Base-by-base conservation (phyloP, 1,284 basidiomycete genomes). In the Ceratobasidium sp. region DNA sequence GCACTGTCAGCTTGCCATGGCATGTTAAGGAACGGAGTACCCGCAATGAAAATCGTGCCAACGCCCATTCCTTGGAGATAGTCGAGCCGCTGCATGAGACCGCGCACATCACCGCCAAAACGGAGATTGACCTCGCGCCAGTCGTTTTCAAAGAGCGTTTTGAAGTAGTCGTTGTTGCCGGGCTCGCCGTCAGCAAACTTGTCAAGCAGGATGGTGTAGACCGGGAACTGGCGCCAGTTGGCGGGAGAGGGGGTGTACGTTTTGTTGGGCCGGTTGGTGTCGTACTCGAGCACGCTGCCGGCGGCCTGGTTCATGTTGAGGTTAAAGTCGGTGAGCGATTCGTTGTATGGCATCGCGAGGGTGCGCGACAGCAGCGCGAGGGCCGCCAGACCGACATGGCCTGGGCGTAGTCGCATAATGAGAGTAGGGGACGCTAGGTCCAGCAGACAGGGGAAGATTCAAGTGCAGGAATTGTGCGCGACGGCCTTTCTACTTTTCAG, bases 111-210 rank as follows among this genome's bases (percentile, higher is more conserved):
- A 73, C 94, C 94, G 71, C 94, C 94, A 74, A 87, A 90, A 41
- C 94, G 89, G 23, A 96, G 84, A 78, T 96, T 92, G 1, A 93
- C 93, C 80, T 96, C 94, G 74, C 90, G 85, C 84, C 89, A 90
- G 81, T 96, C 94, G 79, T 86, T 88, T 81, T 97, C 94, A 80
- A 85, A 94, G 79, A 87, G 85, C 32, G 91, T 88, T 32, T 85
- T 84, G 78, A 94, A 96, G 81, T 84, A 96, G 83, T 96, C 92
- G 80, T 96, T 96, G 79, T 96, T 96, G 43, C 87, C 81, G 3
- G 94, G 94, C 79, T 94, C 92, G 6, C 94, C 94, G 78, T 96
- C 93, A 23, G 93, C 92, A 80, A 93, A 96, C 81, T 96, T 96
- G 86, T 97, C 94, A 77, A 94, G 80, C 61, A 96, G 88, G 75